Base-by-base conservation (phyloP, 1,284 basidiomycete genomes). In the Prillingera fragicola region DNA sequence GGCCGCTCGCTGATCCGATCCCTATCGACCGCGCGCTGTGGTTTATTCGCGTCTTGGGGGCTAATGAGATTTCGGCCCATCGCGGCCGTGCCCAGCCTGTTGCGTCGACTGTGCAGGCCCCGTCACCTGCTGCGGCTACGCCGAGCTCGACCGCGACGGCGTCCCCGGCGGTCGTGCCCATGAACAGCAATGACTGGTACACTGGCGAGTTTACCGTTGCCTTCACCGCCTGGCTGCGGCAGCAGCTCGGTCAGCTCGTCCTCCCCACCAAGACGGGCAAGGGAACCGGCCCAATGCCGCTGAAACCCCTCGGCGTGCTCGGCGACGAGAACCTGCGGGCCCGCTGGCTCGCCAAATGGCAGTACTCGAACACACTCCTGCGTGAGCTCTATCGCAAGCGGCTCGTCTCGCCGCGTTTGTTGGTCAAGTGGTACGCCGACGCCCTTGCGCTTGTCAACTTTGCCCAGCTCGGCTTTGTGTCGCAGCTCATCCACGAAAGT, bases 21-120 rank as follows among this genome's bases (percentile, higher is more conserved):
- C 83, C 86, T 1, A 80, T 92, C 32, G 78, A 83, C 1, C 77
- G 95, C 21, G 95, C 95, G 0, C 78, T 95, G 3, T 99, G 95
- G 95, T 91, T 95, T 66, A 79, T 97, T 23, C 80, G 91, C 12
- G 87, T 92, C 1, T 81, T 94, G 42, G 95, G 94, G n/a, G 87
- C 86, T 1, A 91, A 90, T 58, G 94, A 98, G 69, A 90, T 90
- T 31, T 85, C 89, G 60, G 50, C 77, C 78, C 80, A 84, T 37
- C 80, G 64, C 23, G 52, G 59, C n/a, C 49, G 65, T 33, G 52
- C 59, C 4, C 62, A 62, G 38, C 62, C 63, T 13, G 50, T 50
- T 6, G 35, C 43, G 0, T 40, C 50, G 14, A 42, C 47, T 8
- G 59, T 63, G 18, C 46, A 56, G 45, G 59, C 57, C 0, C 56